phyloP scores from a whole-genome alignment of 257 asterid genomes.

The Jacaranda copaia region DNA sequence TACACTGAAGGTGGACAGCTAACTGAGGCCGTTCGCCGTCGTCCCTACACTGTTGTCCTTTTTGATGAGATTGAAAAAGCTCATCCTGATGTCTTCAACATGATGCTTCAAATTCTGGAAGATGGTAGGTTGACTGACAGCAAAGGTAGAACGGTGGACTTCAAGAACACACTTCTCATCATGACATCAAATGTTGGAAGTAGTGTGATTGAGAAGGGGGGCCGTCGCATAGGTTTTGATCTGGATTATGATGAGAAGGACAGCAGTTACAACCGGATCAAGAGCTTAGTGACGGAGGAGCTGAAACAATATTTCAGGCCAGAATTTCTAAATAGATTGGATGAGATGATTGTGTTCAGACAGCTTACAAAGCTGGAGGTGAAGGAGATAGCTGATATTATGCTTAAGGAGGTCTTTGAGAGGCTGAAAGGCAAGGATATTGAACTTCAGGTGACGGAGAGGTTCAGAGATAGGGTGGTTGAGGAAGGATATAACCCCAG shows the following conservation, averaged over 20 bases:
- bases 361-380: slow-evolving; percentile 76
- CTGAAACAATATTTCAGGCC: slow-evolving; percentile 80
- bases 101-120: slow-evolving; percentile 88
- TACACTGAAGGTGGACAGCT: slow-evolving; percentile 85
- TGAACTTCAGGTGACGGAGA: slow-evolving; percentile 66
- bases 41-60: slow-evolving; percentile 78
- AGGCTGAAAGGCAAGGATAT: slow-evolving; percentile 65
- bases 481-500: slow-evolving; percentile 75
- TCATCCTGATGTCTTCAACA: slow-evolving; percentile 79
- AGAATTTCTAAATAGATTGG: slow-evolving; percentile 80
- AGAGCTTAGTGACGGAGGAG: slow-evolving; percentile 65
- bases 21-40: slow-evolving; percentile 80
- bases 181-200: slow-evolving; percentile 88
- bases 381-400: slow-evolving; percentile 79
- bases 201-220: slow-evolving; percentile 72
- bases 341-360: slow-evolving; percentile 80
- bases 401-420: slow-evolving; percentile 73
- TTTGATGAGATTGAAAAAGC: slow-evolving; percentile 92
- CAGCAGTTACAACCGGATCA: slow-evolving; percentile 70
- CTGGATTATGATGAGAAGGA: slow-evolving; percentile 70
- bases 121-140: slow-evolving; percentile 90
- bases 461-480: slow-evolving; percentile 72
- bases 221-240: slow-evolving; percentile 66
- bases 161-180: slow-evolving; percentile 82
- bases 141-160: slow-evolving; percentile 82